These are phyloP conservation scores for Phellinidium pouzarii DNA, from an alignment of 1,284 basidiomycete genomes.

Conservation along the genomic window DNA sequence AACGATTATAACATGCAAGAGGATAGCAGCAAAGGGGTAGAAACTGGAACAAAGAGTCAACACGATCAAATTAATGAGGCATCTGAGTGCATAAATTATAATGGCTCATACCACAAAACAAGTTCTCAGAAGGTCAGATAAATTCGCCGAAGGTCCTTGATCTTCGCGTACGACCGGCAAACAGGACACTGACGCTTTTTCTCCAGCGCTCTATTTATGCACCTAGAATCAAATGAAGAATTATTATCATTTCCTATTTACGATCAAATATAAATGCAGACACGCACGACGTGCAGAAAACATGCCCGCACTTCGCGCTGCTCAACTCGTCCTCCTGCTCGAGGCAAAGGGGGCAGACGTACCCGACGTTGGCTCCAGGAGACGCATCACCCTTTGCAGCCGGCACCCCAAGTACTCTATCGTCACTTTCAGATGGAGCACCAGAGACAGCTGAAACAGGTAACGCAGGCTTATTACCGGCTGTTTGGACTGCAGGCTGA, in stretches of 20 bases:
- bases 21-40: too few relatives aligned
- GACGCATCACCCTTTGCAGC: not conserved
- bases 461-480: not conserved
- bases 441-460: not conserved
- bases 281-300: constrained; percentile 15
- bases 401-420: not conserved
- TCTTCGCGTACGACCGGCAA: constrained; percentile 5
- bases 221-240: not conserved
- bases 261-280: not conserved
- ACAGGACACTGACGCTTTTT: constrained; percentile 11
- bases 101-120: not conserved
- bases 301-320: constrained; percentile 11
- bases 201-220: constrained; percentile 5
- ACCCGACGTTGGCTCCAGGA: not conserved
- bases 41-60: not conserved
- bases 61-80: too few relatives aligned
- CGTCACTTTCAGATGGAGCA: not conserved
- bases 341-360: constrained; percentile 13
- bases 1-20: too few relatives aligned
- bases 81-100: not conserved
- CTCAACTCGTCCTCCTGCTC: constrained; percentile 9
- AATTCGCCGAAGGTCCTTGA: constrained; percentile 10
- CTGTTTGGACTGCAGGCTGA: not conserved
- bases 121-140: constrained; percentile 5
- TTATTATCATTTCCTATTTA: not conserved